These are phyloP conservation scores for Delphinella strobiligena DNA, from an alignment of 2,329 filamentous ascomycete genomes.

Conservation along the genomic window DNA sequence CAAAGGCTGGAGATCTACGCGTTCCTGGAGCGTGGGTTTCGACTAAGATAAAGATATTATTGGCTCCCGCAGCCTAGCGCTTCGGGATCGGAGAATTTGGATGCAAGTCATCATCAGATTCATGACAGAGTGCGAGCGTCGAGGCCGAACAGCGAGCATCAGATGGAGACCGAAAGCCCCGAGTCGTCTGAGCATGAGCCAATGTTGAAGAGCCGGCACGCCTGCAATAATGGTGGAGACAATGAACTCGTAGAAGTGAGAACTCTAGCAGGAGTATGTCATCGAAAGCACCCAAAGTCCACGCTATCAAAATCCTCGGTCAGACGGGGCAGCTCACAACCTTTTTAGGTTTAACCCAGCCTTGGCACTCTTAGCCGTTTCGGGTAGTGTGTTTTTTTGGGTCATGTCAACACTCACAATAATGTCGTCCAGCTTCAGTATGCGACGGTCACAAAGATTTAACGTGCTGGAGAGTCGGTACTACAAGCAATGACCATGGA, in stretches of 20 bases:
- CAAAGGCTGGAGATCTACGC: not conserved
- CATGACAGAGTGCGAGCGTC: not conserved
- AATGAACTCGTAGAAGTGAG: no score
- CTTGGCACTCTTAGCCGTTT: slow-evolving; percentile 2
- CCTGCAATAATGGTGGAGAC: no score
- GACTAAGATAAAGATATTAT: not conserved
- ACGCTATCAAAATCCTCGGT: no score
- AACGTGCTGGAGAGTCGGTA: no score
- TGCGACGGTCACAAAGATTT: no score
- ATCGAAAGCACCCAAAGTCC: no score
- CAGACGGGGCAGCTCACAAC: no score
- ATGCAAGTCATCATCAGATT: not conserved
- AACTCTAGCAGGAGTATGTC: no score
- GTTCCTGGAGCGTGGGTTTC: not conserved
- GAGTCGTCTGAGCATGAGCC: no score
- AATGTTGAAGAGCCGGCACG: no score
- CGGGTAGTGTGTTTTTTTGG: slow-evolving; percentile 3
- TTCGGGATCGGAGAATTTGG: not conserved
- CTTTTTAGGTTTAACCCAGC: not conserved
- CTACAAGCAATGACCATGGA: slow-evolving; percentile 26
- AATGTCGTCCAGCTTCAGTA: slow-evolving; percentile 1
- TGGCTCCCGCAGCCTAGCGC: not conserved
- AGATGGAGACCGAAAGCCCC: no score
- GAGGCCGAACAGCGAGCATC: not conserved
- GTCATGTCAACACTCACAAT: slow-evolving; percentile 2